Conservation (phyloP, 306 rosid genomes). For the Mimosa bimucronata region DNA sequence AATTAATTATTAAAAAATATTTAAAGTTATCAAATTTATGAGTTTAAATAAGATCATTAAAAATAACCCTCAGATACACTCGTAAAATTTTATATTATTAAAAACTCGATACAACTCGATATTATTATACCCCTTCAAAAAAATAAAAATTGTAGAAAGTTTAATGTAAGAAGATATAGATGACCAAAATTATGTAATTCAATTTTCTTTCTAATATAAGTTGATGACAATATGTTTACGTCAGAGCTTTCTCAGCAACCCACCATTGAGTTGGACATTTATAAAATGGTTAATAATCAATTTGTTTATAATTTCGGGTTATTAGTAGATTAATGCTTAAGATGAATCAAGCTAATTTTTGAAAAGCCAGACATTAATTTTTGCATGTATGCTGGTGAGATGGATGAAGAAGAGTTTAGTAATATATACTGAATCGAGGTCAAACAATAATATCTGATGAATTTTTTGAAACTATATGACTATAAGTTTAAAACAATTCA, state of each 20-base stretch:
- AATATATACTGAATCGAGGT: not conserved
- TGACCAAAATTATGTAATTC: not conserved
- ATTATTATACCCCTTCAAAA: not conserved
- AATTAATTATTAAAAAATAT: not conserved
- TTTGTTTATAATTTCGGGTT: constrained; percentile 5
- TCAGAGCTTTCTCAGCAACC: constrained; percentile 49
- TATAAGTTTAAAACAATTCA: too few relatives aligned
- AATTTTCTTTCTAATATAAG: not conserved
- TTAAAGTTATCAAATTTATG: not conserved
- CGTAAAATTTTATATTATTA: not conserved
- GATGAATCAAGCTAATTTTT: not conserved
- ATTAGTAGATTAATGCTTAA: not conserved
- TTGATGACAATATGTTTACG: constrained; percentile 59
- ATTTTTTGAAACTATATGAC: too few relatives aligned
- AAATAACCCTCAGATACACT: too few relatives aligned
- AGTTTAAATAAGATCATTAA: not conserved
- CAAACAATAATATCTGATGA: too few relatives aligned
- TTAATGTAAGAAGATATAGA: not conserved
- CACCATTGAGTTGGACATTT: constrained; percentile 22
- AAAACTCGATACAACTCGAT: not conserved
- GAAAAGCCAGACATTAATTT: not conserved
- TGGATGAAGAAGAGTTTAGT: not conserved
- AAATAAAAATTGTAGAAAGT: not conserved
- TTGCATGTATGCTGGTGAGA: not conserved
- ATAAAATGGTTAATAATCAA: constrained; percentile 29